Evolutionary conservation across 2,329 filamentous ascomycete genomes (phyloP).

Genomic region (Peltaster fructicola): DNA sequence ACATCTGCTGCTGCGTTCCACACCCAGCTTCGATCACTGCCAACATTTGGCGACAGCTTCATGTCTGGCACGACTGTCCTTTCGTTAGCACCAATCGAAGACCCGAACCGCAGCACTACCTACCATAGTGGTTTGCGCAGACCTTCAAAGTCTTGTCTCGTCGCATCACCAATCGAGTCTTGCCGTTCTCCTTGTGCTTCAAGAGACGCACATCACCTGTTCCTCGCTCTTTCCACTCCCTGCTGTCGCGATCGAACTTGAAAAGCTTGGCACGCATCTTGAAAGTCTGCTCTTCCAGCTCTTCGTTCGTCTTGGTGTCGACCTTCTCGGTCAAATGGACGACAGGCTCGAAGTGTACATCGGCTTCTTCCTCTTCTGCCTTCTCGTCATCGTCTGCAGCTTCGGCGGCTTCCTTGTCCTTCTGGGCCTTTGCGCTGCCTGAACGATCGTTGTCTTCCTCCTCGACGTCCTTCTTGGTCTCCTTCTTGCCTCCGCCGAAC

Average conservation of each 20-base stretch:
- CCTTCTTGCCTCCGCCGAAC: conserved; percentile 96
- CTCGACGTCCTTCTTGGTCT: conserved; percentile 55
- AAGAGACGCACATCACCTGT: conserved; percentile 90
- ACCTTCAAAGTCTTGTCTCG: conserved; percentile 99
- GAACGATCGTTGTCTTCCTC: conserved; percentile 75
- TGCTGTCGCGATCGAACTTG: conserved; percentile 80
- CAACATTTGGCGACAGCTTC: conserved; percentile 96
- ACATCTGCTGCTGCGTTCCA: conserved; percentile 98
- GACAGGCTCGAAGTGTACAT: conserved; percentile 94
- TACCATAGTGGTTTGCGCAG: conserved; percentile 99
- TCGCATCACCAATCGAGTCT: conserved; percentile 95
- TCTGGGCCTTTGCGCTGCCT: conserved; percentile 52
- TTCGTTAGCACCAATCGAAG: conserved; percentile 11
- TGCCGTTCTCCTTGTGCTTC: conserved; percentile 97
- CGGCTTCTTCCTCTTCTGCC: conserved; percentile 45
- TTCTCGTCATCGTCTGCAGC: conserved; percentile 21
- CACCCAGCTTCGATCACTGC: conserved; percentile 96
- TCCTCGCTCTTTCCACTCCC: conserved; percentile 98
- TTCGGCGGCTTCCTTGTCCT: conserved; percentile 45
- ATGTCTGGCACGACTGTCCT: conserved; percentile 79
- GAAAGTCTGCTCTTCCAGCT: conserved; percentile 91
- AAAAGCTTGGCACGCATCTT: conserved; percentile 99
- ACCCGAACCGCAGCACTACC: conserved; percentile 20
- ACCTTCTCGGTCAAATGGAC: conserved; percentile 93
- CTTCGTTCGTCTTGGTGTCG: conserved; percentile 94